Conservation (phyloP, 2,329 filamentous ascomycete genomes). For the Cladosporium sp. region DNA sequence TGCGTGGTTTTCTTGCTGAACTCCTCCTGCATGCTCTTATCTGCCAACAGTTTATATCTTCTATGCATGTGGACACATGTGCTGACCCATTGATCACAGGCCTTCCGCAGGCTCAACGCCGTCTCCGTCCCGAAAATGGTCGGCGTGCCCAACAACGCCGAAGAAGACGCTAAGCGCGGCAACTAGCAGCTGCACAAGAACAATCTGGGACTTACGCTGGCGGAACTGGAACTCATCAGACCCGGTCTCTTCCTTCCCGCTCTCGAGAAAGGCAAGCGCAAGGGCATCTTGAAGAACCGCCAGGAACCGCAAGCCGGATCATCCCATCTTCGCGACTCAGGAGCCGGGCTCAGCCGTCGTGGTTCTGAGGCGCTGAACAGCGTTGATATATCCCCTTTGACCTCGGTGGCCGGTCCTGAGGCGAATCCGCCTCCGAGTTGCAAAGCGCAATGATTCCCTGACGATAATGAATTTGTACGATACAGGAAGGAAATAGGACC, state of each 20-base stretch:
- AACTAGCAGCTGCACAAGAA: slow-evolving; percentile 27
- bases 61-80: not conserved
- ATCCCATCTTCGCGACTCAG: too few species aligned
- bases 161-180: slow-evolving; percentile 45
- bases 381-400: not conserved
- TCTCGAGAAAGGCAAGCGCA: too few species aligned
- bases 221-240: not conserved
- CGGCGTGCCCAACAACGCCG: slow-evolving; percentile 47
- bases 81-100: slow-evolving; percentile 35
- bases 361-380: not conserved
- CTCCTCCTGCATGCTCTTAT: slow-evolving; percentile 7
- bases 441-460: not conserved
- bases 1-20: not conserved
- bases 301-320: too few species aligned
- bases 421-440: not conserved
- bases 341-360: not conserved
- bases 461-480: not conserved
- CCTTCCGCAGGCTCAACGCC: slow-evolving; percentile 47
- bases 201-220: not conserved
- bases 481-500: not conserved
- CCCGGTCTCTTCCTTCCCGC: too few species aligned
- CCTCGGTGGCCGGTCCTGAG: not conserved
- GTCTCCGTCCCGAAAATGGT: slow-evolving; percentile 47
- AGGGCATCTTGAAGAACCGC: too few species aligned
- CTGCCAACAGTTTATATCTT: not conserved